Base-by-base conservation (phyloP, 2,329 filamentous ascomycete genomes). In the Clonostachys sp. region DNA sequence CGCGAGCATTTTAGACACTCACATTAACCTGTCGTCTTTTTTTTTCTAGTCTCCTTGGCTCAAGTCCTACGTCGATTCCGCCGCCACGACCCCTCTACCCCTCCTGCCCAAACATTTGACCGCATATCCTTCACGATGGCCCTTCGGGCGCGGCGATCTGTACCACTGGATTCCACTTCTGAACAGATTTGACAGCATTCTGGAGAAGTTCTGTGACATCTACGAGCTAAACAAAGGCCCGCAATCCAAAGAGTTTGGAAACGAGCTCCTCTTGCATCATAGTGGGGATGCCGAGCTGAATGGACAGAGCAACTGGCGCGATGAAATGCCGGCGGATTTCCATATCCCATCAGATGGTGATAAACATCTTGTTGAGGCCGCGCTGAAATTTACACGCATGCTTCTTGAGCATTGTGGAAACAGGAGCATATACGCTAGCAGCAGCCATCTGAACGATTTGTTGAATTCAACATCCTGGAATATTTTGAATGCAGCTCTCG, bases 111-210 rank as follows among this genome's bases (percentile, higher is more conserved):
- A 81, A 57, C 81, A 87, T 55, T 86, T 99, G 54, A 77, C 78
- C 57, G 81, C 79, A 48, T 97, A 97, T 63, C 91, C 92, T 49
- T 84, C 85, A 54, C 78, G 86, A 78, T 99, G 94, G 94, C 91
- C 91, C 3, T 95, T 97, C 61, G 92, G 92, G 38, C 83, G 92
- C 64, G 95, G 94, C 51, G 94, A 99, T 65, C 75, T 97, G 33
- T 97, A 97, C 64, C 92, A 99, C 74, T 99, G 95, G 95, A 96
- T 99, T 55, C 86, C 89, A 30, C 79, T 96, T 20, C 72, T 99
- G 50, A 95, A 99, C 66, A 86, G 91, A 49, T 97, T 99, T 67
- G 94, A 99, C 67, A 82, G 81, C 60, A 84, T 97, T 53, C 73
- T 99, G 39, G 89, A 95, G 57, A 75, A 82, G 38, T 91, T 95